phyloP scores from a whole-genome alignment of 495 filamentous ascomycete genomes.

The Lindgomyces ingoldianus region DNA sequence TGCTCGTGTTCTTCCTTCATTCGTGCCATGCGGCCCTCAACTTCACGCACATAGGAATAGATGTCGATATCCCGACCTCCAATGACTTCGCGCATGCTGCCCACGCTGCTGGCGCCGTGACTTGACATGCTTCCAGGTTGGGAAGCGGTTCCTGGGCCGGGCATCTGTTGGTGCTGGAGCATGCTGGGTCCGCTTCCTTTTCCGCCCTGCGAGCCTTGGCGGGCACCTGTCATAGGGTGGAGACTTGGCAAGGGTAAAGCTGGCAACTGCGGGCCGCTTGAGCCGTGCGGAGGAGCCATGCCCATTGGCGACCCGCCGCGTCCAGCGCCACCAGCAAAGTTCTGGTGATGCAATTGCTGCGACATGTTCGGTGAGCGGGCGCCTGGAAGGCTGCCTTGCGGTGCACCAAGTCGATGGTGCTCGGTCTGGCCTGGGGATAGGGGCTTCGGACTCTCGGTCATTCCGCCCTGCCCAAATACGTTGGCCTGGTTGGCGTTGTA shows the following conservation, averaged over 20 bases:
- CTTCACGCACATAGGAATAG: conserved; percentile 40
- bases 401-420: conserved; percentile 59
- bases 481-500: conserved; percentile 46
- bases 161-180: conserved; percentile 38
- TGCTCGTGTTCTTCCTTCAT: conserved; percentile 43
- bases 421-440: conserved; percentile 72
- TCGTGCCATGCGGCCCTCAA: conserved; percentile 39
- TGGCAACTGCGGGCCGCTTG: conserved; percentile 53
- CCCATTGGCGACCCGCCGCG: conserved; percentile 47
- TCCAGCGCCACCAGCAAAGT: conserved; percentile 59
- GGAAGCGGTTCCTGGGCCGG: conserved; percentile 30
- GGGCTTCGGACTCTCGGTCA: conserved; percentile 86
- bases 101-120: conserved; percentile 43
- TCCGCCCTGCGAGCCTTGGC: conserved; percentile 31
- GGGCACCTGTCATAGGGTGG: conserved; percentile 21
- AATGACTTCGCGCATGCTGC: conserved; percentile 45
- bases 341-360: conserved; percentile 66
- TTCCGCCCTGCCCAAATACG: conserved; percentile 66
- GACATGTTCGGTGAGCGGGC: conserved; percentile 71
- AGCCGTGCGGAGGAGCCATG: conserved; percentile 41
- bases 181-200: conserved; percentile 40
- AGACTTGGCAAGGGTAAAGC: conserved; percentile 12
- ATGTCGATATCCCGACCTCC: conserved; percentile 34
- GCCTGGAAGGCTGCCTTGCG: conserved; percentile 55
- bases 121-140: conserved; percentile 46